Percentiles rank a stretch among this genome's conserved stretches.
These are phyloP conservation scores for Oryza glumipatula DNA, from an alignment of 176 grass and related monocot genomes.

Conservation along the genomic window DNA sequence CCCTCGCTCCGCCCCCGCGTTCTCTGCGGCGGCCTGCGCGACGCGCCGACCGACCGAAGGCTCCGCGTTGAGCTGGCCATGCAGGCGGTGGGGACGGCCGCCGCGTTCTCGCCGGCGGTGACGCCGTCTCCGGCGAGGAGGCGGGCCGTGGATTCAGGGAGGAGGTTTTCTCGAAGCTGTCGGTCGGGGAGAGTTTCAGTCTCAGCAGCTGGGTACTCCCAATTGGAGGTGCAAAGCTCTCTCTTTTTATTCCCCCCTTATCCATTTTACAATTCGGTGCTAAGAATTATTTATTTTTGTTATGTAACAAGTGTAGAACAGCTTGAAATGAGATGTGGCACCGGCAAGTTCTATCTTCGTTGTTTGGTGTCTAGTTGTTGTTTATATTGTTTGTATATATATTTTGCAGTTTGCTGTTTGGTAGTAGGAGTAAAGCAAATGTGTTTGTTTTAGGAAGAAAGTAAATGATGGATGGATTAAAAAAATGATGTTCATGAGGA, in stretches of 20 bases:
- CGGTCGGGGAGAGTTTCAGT: constrained; percentile 8
- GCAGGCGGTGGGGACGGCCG: neutral
- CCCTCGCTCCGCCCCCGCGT: no score
- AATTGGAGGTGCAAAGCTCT: constrained; percentile 50
- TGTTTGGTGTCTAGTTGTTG: neutral
- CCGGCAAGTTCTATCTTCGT: neutral
- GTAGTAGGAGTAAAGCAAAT: neutral
- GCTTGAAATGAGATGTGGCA: neutral
- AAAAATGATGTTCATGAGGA: neutral
- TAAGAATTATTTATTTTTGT: neutral
- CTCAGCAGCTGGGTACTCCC: constrained; percentile 30
- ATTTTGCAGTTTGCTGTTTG: neutral
- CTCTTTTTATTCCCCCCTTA: neutral
- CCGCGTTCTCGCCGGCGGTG: neutral
- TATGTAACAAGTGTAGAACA: no score
- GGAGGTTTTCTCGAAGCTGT: constrained; percentile 23
- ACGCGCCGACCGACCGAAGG: neutral
- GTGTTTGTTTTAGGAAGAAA: neutral
- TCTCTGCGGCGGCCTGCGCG: no score
- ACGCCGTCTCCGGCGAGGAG: neutral
- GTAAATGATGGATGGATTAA: neutral
- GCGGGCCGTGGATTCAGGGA: neutral
- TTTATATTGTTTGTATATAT: neutral
- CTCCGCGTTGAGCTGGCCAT: neutral
- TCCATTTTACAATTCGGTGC: no score